These are phyloP conservation scores for Ophiostoma quercus DNA, from an alignment of 2,329 filamentous ascomycete genomes.

Conservation along the genomic window DNA sequence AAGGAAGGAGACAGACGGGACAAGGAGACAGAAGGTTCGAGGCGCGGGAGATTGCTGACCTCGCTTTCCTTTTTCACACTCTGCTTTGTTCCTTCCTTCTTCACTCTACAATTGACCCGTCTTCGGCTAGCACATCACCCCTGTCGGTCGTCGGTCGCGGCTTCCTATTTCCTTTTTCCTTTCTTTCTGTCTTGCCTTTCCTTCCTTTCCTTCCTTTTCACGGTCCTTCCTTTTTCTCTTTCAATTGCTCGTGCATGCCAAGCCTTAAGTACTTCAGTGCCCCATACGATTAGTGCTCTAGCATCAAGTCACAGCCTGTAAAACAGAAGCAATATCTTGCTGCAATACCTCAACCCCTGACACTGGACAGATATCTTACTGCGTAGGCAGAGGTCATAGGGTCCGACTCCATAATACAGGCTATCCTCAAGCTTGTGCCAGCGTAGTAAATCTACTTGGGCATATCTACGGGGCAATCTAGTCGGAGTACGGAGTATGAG, in stretches of 20 bases:
- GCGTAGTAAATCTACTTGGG: not conserved
- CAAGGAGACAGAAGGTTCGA: slow-evolving; percentile 22
- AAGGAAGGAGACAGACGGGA: slow-evolving; percentile 13
- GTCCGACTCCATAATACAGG: not conserved
- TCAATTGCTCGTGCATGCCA: not conserved
- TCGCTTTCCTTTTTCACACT: not conserved
- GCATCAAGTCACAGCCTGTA: not conserved
- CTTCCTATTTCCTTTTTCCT: not conserved
- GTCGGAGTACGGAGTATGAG: not conserved
- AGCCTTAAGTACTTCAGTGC: not conserved
- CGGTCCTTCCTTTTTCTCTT: not conserved
- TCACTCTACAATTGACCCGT: not conserved
- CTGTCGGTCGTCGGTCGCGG: not conserved
- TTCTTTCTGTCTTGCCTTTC: not conserved
- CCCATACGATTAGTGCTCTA: not conserved
- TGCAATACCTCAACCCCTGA: not conserved
- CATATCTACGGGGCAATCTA: slow-evolving; percentile 3
- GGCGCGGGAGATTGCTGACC: slow-evolving; percentile 15
- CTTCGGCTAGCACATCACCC: not conserved
- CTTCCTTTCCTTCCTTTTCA: not conserved
- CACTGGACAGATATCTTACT: too few relatives aligned
- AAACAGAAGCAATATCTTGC: not conserved
- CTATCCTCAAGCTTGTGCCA: not conserved
- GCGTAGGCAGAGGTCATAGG: not conserved
- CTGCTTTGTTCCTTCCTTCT: not conserved